phyloP scores from a whole-genome alignment of 768 basidiomycete species.

The Mrakia frigida region DNA sequence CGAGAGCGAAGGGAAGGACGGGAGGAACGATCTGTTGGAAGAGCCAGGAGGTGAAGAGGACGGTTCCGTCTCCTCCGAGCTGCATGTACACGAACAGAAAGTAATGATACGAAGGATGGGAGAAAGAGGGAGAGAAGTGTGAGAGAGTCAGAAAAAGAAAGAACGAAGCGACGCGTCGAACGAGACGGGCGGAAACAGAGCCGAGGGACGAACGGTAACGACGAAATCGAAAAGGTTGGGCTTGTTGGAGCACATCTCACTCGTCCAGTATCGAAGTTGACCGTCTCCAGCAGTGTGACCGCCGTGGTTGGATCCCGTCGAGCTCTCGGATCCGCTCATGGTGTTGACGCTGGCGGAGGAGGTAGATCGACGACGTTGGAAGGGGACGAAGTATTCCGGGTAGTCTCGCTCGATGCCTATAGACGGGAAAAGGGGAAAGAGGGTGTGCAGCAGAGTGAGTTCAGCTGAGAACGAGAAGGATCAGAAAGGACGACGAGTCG shows the following conservation, averaged over 20 bases:
- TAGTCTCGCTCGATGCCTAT: conserved; percentile 71
- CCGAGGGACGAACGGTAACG: conserved; percentile 64
- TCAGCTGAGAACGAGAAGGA: no score
- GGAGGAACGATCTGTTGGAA: conserved; percentile 99
- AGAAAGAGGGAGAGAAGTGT: background rate
- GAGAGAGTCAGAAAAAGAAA: no score
- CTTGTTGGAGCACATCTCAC: conserved; percentile 84
- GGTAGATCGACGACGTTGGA: conserved; percentile 68
- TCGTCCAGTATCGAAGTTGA: conserved; percentile 95
- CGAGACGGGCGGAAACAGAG: background rate
- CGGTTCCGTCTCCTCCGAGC: conserved; percentile 98
- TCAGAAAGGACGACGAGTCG: background rate
- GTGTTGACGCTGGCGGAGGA: conserved; percentile 38
- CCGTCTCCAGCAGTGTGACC: conserved; percentile 52
- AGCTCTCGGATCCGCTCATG: conserved; percentile 25
- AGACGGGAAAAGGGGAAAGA: background rate
- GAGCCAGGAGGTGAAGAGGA: conserved; percentile 97
- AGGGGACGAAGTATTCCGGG: conserved; percentile 78
- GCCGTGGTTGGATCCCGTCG: conserved; percentile 1
- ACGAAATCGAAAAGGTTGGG: conserved; percentile 97
- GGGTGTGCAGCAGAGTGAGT: background rate
- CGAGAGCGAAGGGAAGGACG: conserved; percentile 91
- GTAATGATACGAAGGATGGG: background rate
- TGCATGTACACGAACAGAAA: no score
- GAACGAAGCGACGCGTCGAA: background rate